Percentiles rank a stretch among this genome's conserved stretches.
Conservation (phyloP, 257 asterid species). For the Capsicum chinense region DNA sequence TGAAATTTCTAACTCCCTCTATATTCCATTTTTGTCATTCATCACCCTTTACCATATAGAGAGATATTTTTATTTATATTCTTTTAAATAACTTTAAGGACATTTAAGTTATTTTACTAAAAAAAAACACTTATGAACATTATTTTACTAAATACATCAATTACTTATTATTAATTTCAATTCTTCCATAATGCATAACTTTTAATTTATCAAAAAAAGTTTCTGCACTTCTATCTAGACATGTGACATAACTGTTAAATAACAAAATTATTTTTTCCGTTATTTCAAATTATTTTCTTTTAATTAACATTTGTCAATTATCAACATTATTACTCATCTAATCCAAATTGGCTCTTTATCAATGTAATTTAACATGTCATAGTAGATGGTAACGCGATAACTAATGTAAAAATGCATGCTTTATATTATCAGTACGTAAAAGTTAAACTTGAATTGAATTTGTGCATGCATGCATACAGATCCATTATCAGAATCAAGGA, state of each 20-base stretch:
- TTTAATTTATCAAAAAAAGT: neutral
- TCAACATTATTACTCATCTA: too few species aligned
- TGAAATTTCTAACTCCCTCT: too few species aligned
- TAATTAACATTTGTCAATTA: too few species aligned
- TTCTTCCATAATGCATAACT: neutral
- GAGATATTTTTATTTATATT: neutral
- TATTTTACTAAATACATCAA: neutral
- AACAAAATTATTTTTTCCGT: fast-evolving
- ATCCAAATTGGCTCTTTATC: too few species aligned
- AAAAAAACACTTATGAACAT: neutral
- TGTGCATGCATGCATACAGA: slow-evolving; percentile 38
- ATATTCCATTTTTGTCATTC: neutral
- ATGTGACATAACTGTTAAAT: neutral
- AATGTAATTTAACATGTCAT: too few species aligned
- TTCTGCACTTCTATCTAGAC: neutral
- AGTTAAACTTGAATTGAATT: neutral
- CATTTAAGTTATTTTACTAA: neutral
- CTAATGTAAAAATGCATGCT: neutral
- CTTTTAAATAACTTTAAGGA: neutral
- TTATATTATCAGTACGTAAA: neutral
- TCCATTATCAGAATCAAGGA: slow-evolving; percentile 59
- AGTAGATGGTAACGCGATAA: neutral
- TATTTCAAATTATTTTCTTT: neutral
- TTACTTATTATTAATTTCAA: neutral
- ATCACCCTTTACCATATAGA: neutral